These are phyloP conservation scores for Bodo saltans DNA, from an alignment of 78 protist genomes.

Conservation along the genomic window DNA sequence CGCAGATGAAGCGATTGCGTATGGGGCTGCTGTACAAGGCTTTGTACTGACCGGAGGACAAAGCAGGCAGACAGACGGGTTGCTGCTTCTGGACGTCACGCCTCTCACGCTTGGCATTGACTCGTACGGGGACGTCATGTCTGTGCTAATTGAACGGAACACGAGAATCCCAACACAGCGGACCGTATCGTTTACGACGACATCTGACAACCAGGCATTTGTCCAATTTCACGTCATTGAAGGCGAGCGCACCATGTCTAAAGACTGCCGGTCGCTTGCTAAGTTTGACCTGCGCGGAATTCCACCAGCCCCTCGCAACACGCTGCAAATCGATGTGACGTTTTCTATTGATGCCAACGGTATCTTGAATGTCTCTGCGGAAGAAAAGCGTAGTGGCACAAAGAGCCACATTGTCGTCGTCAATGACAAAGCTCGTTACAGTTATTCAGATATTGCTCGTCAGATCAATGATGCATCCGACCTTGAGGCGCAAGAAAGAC, in stretches of 20 bases:
- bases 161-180: constrained; percentile 94
- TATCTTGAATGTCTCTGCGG: constrained; percentile 79
- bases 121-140: constrained; percentile 98
- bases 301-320: constrained; percentile 80
- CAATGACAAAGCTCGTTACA: constrained; percentile 83
- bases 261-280: constrained; percentile 87
- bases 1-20: constrained; percentile 88
- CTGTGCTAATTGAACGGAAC: constrained; percentile 91
- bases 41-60: neutral
- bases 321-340: constrained; percentile 76
- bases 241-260: constrained; percentile 97
- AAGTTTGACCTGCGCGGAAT: constrained; percentile 85
- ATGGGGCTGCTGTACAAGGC: constrained; percentile 82
- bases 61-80: neutral
- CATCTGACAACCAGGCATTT: constrained; percentile 94
- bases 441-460: constrained; percentile 76
- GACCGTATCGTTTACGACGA: constrained; percentile 89
- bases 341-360: constrained; percentile 86
- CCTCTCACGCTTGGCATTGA: constrained; percentile 94
- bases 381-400: constrained; percentile 90
- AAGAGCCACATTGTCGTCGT: constrained; percentile 54
- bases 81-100: constrained; percentile 71
- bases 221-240: constrained; percentile 93
- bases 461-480: constrained; percentile 89
- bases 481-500: constrained; percentile 47